Evolutionary conservation across 176 grass and related monocot species (phyloP), one percentile per base, ranked within the genome.

Genomic region (Stipa capillata): DNA sequence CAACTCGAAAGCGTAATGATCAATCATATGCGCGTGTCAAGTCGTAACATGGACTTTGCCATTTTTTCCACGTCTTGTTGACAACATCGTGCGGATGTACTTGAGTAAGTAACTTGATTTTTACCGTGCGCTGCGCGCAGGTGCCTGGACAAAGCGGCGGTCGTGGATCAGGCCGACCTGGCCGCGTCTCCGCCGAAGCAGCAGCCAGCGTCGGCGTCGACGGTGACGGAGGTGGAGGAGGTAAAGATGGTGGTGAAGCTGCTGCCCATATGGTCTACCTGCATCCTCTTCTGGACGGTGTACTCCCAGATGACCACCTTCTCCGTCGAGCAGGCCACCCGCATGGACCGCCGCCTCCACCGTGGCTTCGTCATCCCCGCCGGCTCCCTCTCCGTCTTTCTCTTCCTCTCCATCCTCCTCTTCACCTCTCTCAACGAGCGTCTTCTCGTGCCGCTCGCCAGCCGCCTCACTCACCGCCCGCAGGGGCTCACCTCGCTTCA

Each of bases 361-460:
- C 47, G 83, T 2, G 31, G 62, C 43, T 92, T 96, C 66, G 21
- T 18, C 48, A 1, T 95, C 77, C 93, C 93, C 21, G 85, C 93
- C 2, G 89, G 88, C 1, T 91, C 88, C 39, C 65, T 95, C 85
- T 89, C 93, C 39, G 74, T 95, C 18, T 95, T 92, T 74, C 88
- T 91, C 81, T 86, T 95, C 81, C 18, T 95, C 84, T 92, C 88
- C 62, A 80, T 96, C 85, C 86, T 87, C 28, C 74, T 87, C 81
- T 87, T 96, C 86, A 96, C 86, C 48, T 86, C 88, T 27, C 78
- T 96, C 84, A 91, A 96, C 62, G 89, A 92, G 59, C 87, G 88
- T 51, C 17, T 87, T 43, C 82, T 96, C 6, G 84, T 92, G 28
- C 93, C 93, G 15, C 17, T 87, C 12, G 82, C 88, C 78, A n/a